A percentile compares a stretch with the other conserved stretches of the same genome.
These are phyloP conservation scores for Scheffersomyces coipomensis DNA, from an alignment of 805 yeast genomes.

Conservation along the genomic window DNA sequence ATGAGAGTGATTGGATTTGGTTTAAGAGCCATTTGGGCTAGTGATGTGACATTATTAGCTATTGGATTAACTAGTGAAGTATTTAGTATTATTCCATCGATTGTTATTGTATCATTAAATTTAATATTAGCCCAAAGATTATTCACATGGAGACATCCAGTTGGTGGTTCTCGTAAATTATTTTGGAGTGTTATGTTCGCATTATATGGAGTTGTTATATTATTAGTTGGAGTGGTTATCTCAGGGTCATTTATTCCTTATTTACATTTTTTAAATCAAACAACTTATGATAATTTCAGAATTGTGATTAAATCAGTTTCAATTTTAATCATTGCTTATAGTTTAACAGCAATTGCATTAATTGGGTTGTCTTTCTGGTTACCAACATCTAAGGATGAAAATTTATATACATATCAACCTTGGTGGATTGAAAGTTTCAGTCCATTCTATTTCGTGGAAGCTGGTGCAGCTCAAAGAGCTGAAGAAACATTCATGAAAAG, in stretches of 20 bases:
- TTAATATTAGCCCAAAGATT: slow-evolving; percentile 68
- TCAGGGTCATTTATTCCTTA: slow-evolving; percentile 63
- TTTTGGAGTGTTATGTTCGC: slow-evolving; percentile 51
- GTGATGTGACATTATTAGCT: slow-evolving; percentile 41
- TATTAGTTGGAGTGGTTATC: slow-evolving; percentile 61
- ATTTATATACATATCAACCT: slow-evolving; percentile 64
- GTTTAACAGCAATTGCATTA: slow-evolving; percentile 50
- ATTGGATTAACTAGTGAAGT: slow-evolving; percentile 58
- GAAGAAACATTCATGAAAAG: slow-evolving; percentile 45
- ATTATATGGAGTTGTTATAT: slow-evolving; percentile 52
- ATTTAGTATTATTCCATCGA: slow-evolving; percentile 53
- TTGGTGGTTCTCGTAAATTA: slow-evolving; percentile 51
- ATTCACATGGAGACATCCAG: slow-evolving; percentile 77
- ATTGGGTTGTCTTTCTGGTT: slow-evolving; percentile 50
- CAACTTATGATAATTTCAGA: slow-evolving; percentile 17
- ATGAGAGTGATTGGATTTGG: slow-evolving; percentile 59
- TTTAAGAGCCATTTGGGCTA: slow-evolving; percentile 57
- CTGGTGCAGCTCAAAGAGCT: slow-evolving; percentile 50
- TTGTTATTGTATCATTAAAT: slow-evolving; percentile 55
- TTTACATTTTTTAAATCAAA: slow-evolving; percentile 48
- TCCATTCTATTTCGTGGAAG: slow-evolving; percentile 59
- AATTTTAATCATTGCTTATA: slow-evolving; percentile 40
- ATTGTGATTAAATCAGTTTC: slow-evolving; percentile 28
- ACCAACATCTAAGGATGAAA: slow-evolving; percentile 52
- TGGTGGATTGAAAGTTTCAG: slow-evolving; percentile 73